Base-by-base conservation (phyloP, 495 filamentous ascomycete species). In the Pseudomonodictys pantanalensis region DNA sequence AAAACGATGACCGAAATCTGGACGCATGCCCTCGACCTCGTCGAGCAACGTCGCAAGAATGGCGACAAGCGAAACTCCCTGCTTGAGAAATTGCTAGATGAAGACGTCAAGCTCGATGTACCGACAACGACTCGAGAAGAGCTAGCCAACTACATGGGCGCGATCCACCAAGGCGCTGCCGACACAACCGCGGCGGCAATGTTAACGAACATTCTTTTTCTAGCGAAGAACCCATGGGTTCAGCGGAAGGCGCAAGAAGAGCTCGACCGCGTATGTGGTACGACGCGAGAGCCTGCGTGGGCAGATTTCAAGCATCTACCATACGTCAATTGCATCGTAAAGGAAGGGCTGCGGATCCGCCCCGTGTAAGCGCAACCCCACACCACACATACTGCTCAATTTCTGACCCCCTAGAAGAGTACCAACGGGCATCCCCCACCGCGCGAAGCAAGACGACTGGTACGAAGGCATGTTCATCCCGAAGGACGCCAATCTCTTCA, bases 271-370 rank as follows among this genome's bases (percentile, higher is more conserved):
- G 58, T 76, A 1, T 25, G 72, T 22, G 74, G 68, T 1, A 64
- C 67, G 18, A 62, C 70, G 15, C 43, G 72, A 17, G 47, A 66
- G 1, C 78, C 78, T 0, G 52, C 28, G 1, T 77, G 68, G 69
- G 51, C 51, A 3, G 74, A 81, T 59, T 71, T 69, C 39, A 41
- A 45, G 0, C 54, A 64, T 3, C 62, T 80, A 25, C 79, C 76
- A 0, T 81, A 79, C 58, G 68, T 79, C 20, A 62, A 58, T 29
- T 61, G 52, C 38, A 70, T 70, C 10, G 58, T 78, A 17, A 80
- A 77, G 50, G 76, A 79, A 54, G 58, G 64, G 1, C 60, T 65
- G 4, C 58, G 78, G 0, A 77, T 75, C 71, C 55, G 72, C 11
- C 73, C 76, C 0, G 65, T 75, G 57, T 60, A 38, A 52, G 49